Percentiles rank a stretch among this genome's conserved stretches.
Conservation (phyloP, 1,139 yeast genomes). For the Pichia sp. region DNA sequence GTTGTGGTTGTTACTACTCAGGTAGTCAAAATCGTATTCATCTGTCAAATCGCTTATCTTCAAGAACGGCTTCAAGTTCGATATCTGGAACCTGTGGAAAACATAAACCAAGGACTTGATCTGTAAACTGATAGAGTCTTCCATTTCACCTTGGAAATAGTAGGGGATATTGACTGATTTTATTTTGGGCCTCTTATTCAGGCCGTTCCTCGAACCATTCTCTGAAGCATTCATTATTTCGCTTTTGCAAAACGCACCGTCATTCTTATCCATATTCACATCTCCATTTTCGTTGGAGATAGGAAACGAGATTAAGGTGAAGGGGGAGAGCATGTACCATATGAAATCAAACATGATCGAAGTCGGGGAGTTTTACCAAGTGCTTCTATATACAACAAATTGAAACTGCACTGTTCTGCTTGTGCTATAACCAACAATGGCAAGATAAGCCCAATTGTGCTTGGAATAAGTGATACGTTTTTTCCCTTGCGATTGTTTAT, state of each 20-base stretch:
- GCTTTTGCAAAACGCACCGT: not conserved
- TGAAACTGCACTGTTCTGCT: not conserved
- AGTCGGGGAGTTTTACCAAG: not conserved
- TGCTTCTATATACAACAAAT: not conserved
- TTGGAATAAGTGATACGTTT: conserved; percentile 1
- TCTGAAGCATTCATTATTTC: not conserved
- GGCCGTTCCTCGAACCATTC: not conserved
- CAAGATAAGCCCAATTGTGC: not conserved
- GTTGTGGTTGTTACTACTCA: not conserved
- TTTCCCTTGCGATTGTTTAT: not conserved
- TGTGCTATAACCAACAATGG: not conserved
- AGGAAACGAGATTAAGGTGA: conserved; percentile 8
- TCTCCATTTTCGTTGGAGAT: not conserved
- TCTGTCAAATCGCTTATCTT: conserved; percentile 21
- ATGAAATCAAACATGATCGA: conserved; percentile 11
- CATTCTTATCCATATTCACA: not conserved
- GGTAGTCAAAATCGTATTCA: conserved; percentile 22
- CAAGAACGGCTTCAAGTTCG: conserved; percentile 41
- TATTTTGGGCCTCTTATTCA: conserved; percentile 9
- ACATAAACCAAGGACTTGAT: conserved; percentile 53
- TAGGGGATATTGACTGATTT: conserved; percentile 39
- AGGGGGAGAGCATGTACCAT: conserved; percentile 15
- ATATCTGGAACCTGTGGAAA: conserved; percentile 50
- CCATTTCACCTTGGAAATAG: conserved; percentile 43
- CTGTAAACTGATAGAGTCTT: conserved; percentile 57